Evolutionary conservation across 2,329 filamentous ascomycete species (phyloP).

Genomic region (Penicillium sp.): DNA sequence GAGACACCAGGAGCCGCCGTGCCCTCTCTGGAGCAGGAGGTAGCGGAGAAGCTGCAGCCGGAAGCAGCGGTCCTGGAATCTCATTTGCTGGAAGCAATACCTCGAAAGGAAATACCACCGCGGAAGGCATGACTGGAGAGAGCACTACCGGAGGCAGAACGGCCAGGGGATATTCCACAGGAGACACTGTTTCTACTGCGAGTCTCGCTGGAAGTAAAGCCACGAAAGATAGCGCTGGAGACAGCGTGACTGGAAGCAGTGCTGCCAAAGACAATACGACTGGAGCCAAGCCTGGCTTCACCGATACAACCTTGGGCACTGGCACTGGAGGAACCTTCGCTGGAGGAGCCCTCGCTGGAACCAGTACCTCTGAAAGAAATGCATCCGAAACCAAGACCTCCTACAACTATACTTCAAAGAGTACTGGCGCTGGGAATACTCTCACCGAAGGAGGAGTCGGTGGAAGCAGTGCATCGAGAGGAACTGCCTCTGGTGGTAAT

Average conservation of each 20-base stretch:
- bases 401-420: background rate
- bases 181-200: background rate
- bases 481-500: background rate
- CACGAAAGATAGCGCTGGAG: background rate
- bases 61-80: background rate
- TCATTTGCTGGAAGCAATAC: background rate
- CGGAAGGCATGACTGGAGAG: background rate
- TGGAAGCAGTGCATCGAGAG: background rate
- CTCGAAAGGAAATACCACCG: background rate
- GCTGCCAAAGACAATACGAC: background rate
- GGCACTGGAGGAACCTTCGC: background rate
- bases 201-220: background rate
- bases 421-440: background rate
- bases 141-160: background rate
- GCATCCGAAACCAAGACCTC: background rate
- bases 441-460: background rate
- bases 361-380: background rate
- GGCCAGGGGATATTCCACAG: background rate
- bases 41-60: background rate
- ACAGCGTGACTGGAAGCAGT: background rate
- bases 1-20: slow-evolving; percentile 2
- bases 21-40: slow-evolving; percentile 2
- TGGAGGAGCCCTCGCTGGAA: background rate
- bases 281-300: background rate
- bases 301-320: background rate